Percentiles rank a stretch among this genome's conserved stretches.
Conservation (phyloP, 2,329 filamentous ascomycete species). For the Albophoma yamanashiensis region DNA sequence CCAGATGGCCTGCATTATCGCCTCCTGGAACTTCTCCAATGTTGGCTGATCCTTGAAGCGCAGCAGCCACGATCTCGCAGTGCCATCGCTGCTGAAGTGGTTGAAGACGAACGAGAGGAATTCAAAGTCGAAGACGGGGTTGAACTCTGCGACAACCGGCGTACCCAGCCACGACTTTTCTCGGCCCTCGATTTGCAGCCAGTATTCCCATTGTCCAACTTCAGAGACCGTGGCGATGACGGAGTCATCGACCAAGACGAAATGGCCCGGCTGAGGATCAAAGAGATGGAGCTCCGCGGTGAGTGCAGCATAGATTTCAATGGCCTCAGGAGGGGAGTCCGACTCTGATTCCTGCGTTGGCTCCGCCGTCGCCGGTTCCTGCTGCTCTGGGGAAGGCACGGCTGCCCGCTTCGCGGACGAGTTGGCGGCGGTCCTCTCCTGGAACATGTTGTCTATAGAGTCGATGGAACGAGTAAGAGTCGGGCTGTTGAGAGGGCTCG, state of each 20-base stretch:
- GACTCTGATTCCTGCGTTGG: slow-evolving; percentile 11
- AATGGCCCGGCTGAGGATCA: slow-evolving; percentile 79
- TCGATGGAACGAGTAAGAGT: slow-evolving; percentile 42
- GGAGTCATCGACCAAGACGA: slow-evolving; percentile 65
- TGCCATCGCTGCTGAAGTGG: slow-evolving; percentile 79
- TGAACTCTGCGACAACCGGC: slow-evolving; percentile 78
- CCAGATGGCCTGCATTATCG: slow-evolving; percentile 92
- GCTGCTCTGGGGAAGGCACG: slow-evolving; percentile 18
- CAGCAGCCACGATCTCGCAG: slow-evolving; percentile 89
- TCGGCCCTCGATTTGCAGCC: slow-evolving; percentile 72
- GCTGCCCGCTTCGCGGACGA: slow-evolving; percentile 32
- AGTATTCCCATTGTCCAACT: slow-evolving; percentile 87
- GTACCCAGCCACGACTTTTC: slow-evolving; percentile 81
- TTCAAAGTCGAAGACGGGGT: slow-evolving; percentile 98
- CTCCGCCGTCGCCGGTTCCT: slow-evolving; percentile 16
- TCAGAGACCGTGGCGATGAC: slow-evolving; percentile 76
- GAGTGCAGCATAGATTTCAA: slow-evolving; percentile 65
- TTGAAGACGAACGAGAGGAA: slow-evolving; percentile 99
- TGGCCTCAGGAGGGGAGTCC: slow-evolving; percentile 45
- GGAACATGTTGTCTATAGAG: slow-evolving; percentile 46
- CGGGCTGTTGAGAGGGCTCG: slow-evolving; percentile 52
- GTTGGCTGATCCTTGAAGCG: slow-evolving; percentile 78
- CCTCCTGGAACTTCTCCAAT: slow-evolving; percentile 82
- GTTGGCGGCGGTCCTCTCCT: slow-evolving; percentile 36
- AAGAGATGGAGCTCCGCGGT: slow-evolving; percentile 84